Base-by-base conservation (phyloP, 225 moss, liverwort and hornwort species). In the Antitrichia curtipendula region DNA sequence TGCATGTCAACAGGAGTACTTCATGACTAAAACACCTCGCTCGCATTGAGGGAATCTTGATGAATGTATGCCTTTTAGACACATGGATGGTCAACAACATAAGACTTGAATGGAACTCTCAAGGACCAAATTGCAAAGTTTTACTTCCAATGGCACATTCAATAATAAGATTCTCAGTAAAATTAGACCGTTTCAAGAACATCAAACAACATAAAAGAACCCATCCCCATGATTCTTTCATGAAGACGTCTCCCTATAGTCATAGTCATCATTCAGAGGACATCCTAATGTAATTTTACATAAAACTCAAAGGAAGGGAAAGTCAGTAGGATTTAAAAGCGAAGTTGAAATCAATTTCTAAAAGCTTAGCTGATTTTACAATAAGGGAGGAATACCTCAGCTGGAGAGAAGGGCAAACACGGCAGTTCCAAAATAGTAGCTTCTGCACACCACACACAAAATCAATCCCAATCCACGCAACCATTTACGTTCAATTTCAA, bases 351-450 rank as follows among this genome's bases (percentile, higher is more conserved):
- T 41, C 23, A 22, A 32, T 76, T 29, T 85, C 75, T 62, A 12
- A 19, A 75, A 52, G 22, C 20, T 73, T 9, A 72, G 61, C 40
- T 28, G 40, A 15, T 31, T 69, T 76, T 32, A 62, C 16, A 82
- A 20, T 16, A 79, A 28, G 47, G 64, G 36, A 78, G 68, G n/a
- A 41, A 41, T 93, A 96, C 98, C 98, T 98, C 98, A 64, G 95
- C 91, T 65, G 98, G 98, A 63, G 96, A 92, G 90, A 98, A 98
- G 45, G 98, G 98, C 40, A 98, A 90, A 86, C 98, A 98, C 19
- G 98, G 98, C 76, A 98, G 91, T 88, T 97, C 96, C 72, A 95
- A 43, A 75, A 95, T 90, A 50, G 89, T 94, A 49, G 95, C 92
- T 90, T 94, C 96, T 98, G 96, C 87, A 56, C 68, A 87, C 56